Conservation (phyloP, 208 protist genomes). For the Borovskyia barvae region DNA sequence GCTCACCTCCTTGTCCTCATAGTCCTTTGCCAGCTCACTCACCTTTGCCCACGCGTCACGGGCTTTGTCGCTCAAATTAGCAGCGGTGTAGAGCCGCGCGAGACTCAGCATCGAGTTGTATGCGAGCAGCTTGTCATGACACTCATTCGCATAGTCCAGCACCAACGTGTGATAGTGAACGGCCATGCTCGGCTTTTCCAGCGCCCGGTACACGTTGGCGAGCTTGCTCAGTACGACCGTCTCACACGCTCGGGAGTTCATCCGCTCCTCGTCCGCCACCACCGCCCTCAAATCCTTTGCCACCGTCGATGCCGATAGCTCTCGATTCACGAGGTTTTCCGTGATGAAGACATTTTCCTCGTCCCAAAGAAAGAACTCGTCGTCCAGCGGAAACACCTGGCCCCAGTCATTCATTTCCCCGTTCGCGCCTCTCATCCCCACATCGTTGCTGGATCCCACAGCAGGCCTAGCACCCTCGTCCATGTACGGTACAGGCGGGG, state of each 20-base stretch:
- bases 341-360: slow-evolving; percentile 30
- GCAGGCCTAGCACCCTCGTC: too few relatives aligned
- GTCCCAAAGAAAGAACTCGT: slow-evolving; percentile 35
- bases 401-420: slow-evolving; percentile 21
- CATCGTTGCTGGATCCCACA: too few relatives aligned
- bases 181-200: slow-evolving; percentile 65
- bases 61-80: slow-evolving; percentile 41
- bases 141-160: slow-evolving; percentile 65
- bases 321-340: slow-evolving; percentile 27
- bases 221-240: slow-evolving; percentile 73
- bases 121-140: slow-evolving; percentile 63
- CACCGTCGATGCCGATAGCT: slow-evolving; percentile 18
- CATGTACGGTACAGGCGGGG: neutral
- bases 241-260: slow-evolving; percentile 51
- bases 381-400: slow-evolving; percentile 25
- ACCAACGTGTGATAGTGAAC: slow-evolving; percentile 81
- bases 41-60: slow-evolving; percentile 75
- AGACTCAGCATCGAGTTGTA: slow-evolving; percentile 79
- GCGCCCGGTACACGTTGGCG: slow-evolving; percentile 70
- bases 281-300: slow-evolving; percentile 42
- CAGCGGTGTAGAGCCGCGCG: slow-evolving; percentile 68
- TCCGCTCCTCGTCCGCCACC: slow-evolving; percentile 48
- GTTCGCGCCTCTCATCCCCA: neutral
- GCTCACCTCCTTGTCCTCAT: slow-evolving; percentile 80
- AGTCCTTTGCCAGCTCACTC: slow-evolving; percentile 74